Percentiles rank a stretch among this genome's conserved stretches.
Conservation (phyloP, 768 basidiomycete genomes). For the Boletus subparvulus region DNA sequence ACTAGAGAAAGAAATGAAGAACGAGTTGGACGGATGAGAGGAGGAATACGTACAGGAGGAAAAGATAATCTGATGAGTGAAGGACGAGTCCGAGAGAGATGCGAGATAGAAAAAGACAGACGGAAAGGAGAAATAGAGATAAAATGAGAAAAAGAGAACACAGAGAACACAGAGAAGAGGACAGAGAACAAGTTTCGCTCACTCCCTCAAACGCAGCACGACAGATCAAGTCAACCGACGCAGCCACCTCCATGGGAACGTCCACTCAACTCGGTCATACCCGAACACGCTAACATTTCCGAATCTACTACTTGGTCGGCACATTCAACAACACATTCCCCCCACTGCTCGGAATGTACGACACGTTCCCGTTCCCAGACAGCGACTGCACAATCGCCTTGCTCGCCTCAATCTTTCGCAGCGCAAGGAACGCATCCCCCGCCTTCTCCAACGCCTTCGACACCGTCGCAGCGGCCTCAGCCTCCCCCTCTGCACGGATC, state of each 20-base stretch:
- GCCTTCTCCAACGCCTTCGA: conserved; percentile 89
- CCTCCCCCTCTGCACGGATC: conserved; percentile 97
- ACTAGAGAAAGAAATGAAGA: conserved; percentile 16
- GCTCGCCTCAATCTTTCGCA: conserved; percentile 96
- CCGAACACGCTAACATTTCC: conserved; percentile 8
- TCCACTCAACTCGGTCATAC: conserved; percentile 12
- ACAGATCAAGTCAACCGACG: conserved; percentile 24
- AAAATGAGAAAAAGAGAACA: conserved; percentile 34
- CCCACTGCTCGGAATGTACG: conserved; percentile 81
- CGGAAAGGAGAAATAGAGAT: conserved; percentile 34
- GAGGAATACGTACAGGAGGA: conserved; percentile 31
- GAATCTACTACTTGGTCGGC: conserved; percentile 44
- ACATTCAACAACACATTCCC: conserved; percentile 85
- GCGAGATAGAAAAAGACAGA: conserved; percentile 36
- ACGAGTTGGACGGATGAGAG: neutral
- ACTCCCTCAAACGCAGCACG: conserved; percentile 22
- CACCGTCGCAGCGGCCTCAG: conserved; percentile 93
- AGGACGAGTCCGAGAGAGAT: conserved; percentile 35
- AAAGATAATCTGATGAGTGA: conserved; percentile 41
- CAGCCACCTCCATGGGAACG: conserved; percentile 30
- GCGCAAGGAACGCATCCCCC: conserved; percentile 91
- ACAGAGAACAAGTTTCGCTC: conserved; percentile 17
- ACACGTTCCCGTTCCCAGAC: conserved; percentile 76
- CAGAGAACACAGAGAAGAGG: conserved; percentile 23
- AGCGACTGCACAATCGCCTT: conserved; percentile 94